A percentile compares a stretch with the other conserved stretches of the same genome.
These are phyloP conservation scores for Vitis riparia DNA, from an alignment of 164 flowering plant species.

Conservation along the genomic window DNA sequence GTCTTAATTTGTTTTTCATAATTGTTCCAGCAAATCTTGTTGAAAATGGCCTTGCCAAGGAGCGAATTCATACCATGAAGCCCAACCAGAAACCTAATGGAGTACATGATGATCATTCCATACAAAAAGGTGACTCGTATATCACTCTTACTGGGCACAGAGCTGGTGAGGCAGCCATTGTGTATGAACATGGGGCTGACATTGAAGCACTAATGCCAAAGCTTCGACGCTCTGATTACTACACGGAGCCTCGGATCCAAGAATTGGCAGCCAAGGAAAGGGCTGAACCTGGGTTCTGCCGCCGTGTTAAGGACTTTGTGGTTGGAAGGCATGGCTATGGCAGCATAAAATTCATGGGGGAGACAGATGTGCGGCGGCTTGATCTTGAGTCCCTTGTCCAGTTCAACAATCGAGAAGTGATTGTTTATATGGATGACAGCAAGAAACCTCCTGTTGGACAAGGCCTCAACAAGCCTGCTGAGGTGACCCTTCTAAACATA, in stretches of 20 bases:
- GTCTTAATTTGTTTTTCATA: neutral
- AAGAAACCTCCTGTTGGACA: conserved; percentile 96
- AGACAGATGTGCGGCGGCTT: conserved; percentile 83
- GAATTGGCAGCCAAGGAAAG: conserved; percentile 93
- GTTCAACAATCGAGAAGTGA: conserved; percentile 86
- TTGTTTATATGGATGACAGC: conserved; percentile 86
- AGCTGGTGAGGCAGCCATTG: conserved; percentile 94
- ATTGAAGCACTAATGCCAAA: conserved; percentile 92
- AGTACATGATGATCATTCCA: conserved; percentile 37
- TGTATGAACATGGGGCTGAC: conserved; percentile 86
- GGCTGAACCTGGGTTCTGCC: conserved; percentile 80
- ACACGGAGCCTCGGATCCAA: conserved; percentile 82
- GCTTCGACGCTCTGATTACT: conserved; percentile 80
- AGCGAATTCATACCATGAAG: conserved; percentile 27
- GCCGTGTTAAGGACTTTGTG: conserved; percentile 75
- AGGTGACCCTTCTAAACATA: conserved; percentile 85
- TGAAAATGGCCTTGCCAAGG: conserved; percentile 47
- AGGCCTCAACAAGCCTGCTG: conserved; percentile 96
- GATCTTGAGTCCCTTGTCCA: conserved; percentile 83
- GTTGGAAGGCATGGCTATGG: conserved; percentile 85
- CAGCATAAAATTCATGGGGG: conserved; percentile 84
- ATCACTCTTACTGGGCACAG: conserved; percentile 66
- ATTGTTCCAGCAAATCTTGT: conserved; percentile 34
- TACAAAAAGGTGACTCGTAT: conserved; percentile 55
- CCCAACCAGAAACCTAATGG: conserved; percentile 55